Base-by-base conservation (phyloP, 768 basidiomycete species). In the Tubosaeta brunneosetosa region DNA sequence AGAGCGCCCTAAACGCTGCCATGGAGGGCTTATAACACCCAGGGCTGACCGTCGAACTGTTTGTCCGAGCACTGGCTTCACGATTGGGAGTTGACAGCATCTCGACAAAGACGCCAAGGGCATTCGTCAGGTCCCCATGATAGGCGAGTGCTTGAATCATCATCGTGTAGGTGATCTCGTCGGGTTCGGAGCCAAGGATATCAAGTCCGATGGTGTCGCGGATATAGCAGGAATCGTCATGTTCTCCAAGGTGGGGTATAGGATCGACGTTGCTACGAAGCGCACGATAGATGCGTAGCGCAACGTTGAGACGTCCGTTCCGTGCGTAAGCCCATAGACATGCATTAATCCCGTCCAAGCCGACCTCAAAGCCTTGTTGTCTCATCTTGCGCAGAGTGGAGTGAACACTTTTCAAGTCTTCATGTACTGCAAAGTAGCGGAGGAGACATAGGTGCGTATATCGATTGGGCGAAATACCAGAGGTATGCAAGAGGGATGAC, bases 81-180 rank as follows among this genome's bases (percentile, higher is more conserved):
- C 66, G 47, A 52, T 77, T 74, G 27, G 71, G 68, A 16, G 74
- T 70, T 10, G 76, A 71, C 22, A 87, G 62, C 85, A 91, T 84
- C 55, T 91, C 88, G 40, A 75, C 68, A 60, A 91, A 84, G 46
- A 84, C 72, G 13, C 71, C 63, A 37, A 93, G 71, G 2, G 80
- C 76, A 7, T 71, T 67, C 26, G 65, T 62, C 47, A 94, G 75
- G 57, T 88, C 73, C 16, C 92, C 91, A 50, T 81, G 78, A 63
- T 88, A 86, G 2, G 88, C 78, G 66, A 85, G 77, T 6, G 75
- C 66, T 62, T 93, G 91, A 47, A 92, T 76, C 66, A 91, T 71
- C 26, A 72, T 68, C 14, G 80, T 82, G 66, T 84, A 94, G 13
- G 87, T 91, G 51, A 83, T 68, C 17, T 73, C 70, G 64, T 90